Evolutionary conservation across 2,329 filamentous ascomycete species (phyloP), one percentile per base, ranked within the genome.

Genomic region (Sarocladium brachiariae): DNA sequence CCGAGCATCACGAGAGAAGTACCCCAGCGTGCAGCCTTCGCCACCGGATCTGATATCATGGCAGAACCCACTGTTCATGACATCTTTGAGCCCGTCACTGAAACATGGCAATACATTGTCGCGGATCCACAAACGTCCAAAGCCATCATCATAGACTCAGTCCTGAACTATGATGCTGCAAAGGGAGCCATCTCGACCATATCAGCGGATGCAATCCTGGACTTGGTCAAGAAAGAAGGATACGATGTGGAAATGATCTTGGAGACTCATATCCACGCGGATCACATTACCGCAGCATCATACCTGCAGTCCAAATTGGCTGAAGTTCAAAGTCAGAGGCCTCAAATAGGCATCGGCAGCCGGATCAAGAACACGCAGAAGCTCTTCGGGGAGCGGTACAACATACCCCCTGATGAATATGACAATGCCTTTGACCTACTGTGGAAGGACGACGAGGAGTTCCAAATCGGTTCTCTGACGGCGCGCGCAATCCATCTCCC

Each of bases 201-300:
- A 1, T 66, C 74, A 0, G 82, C 82, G 2, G 78, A 85, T 52
- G 39, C 53, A 0, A 55, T 86, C 0, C 64, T 85, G 0, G 55
- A 65, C 0, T 21, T 76, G 0, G 59, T 80, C 6, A 55, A 59
- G 3, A 57, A 72, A 1, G 61, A 75, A 1, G 65, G 65, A 1
- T 83, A 81, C 58, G 69, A 54, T 0, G 58, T 84, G 9, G 65
- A 68, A 1, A 65, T 62, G 35, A 78, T 86, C 16, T 69, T 85
- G 2, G 82, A 86, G 55, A 85, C 82, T 0, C 81, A 86, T 58
- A 74, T 70, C 0, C 77, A 83, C 53, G 79, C 79, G 3, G 78
- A 84, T 51, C 80, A 84, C 53, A 54, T 84, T 0, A 84, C 78
- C 1, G 75, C 81, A 0, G 70, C 80, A 0, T 69, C 70, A 3